These are phyloP conservation scores for Globisporangium nunn DNA, from an alignment of 352 stramenopile genomes.

Conservation along the genomic window DNA sequence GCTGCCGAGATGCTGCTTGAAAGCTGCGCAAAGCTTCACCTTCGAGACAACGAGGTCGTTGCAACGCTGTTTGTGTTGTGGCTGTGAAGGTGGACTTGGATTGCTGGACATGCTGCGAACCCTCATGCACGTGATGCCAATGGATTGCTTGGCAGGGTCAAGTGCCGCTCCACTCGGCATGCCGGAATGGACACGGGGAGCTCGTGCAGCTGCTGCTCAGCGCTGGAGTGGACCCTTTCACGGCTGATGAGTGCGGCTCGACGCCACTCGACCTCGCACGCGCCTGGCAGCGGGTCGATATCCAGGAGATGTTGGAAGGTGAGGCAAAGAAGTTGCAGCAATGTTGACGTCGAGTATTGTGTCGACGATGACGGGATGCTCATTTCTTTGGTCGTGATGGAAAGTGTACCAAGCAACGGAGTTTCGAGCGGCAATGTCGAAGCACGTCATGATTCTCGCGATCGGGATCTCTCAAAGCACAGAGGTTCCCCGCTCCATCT, in stretches of 20 bases:
- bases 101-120: neutral
- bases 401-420: conserved; percentile 8
- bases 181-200: conserved; percentile 41
- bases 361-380: neutral
- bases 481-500: conserved; percentile 10
- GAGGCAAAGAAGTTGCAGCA: neutral
- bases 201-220: conserved; percentile 36
- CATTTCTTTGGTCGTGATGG: neutral
- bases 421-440: conserved; percentile 2
- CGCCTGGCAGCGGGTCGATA: conserved; percentile 51
- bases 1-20: conserved; percentile 32
- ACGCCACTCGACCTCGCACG: conserved; percentile 47
- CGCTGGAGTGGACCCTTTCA: conserved; percentile 27
- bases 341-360: neutral
- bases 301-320: conserved; percentile 40
- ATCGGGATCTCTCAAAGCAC: neutral
- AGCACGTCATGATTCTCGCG: conserved; percentile 5
- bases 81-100: neutral
- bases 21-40: conserved; percentile 20
- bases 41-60: conserved; percentile 34
- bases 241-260: conserved; percentile 39
- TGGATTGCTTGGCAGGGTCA: conserved; percentile 24
- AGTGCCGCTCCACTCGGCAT: conserved; percentile 45
- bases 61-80: neutral
- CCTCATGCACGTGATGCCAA: neutral